Conservation (phyloP, 495 filamentous ascomycete genomes). For the Penicillium coprophilum region DNA sequence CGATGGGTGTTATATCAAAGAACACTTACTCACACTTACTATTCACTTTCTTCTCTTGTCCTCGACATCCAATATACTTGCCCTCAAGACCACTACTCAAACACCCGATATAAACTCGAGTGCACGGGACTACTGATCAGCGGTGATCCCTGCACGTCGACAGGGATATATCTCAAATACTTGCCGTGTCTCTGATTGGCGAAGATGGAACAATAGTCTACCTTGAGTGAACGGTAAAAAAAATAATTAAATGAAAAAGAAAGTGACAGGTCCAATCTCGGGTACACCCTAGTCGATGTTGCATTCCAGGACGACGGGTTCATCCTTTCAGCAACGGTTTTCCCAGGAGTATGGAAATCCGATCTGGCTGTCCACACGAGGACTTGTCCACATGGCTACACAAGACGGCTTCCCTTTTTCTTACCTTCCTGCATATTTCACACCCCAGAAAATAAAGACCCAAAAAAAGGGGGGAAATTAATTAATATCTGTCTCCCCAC, state of each 20-base stretch:
- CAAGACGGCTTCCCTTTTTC: not conserved
- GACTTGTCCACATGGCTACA: conserved; percentile 23
- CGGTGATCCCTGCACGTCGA: conserved; percentile 33
- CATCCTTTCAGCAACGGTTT: conserved; percentile 28
- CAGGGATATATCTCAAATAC: conserved; percentile 48
- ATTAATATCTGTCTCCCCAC: not conserved
- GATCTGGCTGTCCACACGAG: conserved; percentile 30
- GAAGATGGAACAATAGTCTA: conserved; percentile 6
- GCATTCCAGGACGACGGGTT: conserved; percentile 30
- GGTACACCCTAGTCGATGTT: conserved; percentile 28
- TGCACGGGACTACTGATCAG: conserved; percentile 29
- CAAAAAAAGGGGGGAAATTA: not conserved
- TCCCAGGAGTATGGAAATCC: conserved; percentile 26
- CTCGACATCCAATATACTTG: not conserved
- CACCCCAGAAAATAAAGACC: not conserved
- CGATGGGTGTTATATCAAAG: not conserved
- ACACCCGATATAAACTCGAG: conserved; percentile 9
- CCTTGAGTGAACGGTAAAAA: conserved; percentile 23
- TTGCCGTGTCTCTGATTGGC: conserved; percentile 36
- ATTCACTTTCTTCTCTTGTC: not conserved
- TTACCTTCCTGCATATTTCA: not conserved
- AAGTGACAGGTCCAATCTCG: conserved; percentile 17
- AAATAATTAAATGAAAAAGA: conserved; percentile 11
- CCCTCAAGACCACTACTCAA: not conserved
- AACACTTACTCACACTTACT: too few relatives aligned